phyloP scores from a whole-genome alignment of 192 early-diverging fungal genomes.

The Mortierella hygrophila region DNA sequence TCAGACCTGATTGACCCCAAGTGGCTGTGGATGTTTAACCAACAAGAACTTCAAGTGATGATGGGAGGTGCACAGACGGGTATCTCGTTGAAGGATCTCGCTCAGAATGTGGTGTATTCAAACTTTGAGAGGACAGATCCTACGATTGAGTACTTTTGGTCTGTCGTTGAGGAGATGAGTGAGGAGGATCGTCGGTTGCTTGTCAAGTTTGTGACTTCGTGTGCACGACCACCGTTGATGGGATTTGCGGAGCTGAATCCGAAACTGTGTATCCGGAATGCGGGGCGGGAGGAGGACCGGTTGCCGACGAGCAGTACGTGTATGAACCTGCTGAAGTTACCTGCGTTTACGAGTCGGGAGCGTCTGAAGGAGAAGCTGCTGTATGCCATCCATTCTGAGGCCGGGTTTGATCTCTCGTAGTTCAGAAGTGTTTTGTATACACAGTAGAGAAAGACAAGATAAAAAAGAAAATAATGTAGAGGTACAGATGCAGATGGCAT shows the following conservation, averaged over 20 bases:
- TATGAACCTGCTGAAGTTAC: slow-evolving; percentile 94
- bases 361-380: slow-evolving; percentile 81
- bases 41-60: slow-evolving; percentile 91
- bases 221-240: slow-evolving; percentile 89
- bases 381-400: slow-evolving; percentile 88
- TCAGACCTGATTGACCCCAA: slow-evolving; percentile 84
- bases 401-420: slow-evolving; percentile 93
- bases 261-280: slow-evolving; percentile 76
- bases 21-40: slow-evolving; percentile 95
- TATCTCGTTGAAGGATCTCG: slow-evolving; percentile 85
- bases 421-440: not conserved
- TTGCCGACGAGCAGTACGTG: slow-evolving; percentile 87
- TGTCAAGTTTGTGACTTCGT: slow-evolving; percentile 93
- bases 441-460: not conserved
- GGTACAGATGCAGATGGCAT: too few species aligned
- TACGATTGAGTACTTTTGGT: slow-evolving; percentile 82
- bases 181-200: slow-evolving; percentile 65
- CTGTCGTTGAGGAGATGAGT: slow-evolving; percentile 56
- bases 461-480: not conserved
- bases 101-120: slow-evolving; percentile 78
- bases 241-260: slow-evolving; percentile 88
- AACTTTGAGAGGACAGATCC: slow-evolving; percentile 79
- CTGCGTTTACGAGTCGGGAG: slow-evolving; percentile 73
- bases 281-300: slow-evolving; percentile 76
- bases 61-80: slow-evolving; percentile 82